Evolutionary conservation across 2,329 filamentous ascomycete genomes (phyloP).

Genomic region (Arthrobotrys megalospora): DNA sequence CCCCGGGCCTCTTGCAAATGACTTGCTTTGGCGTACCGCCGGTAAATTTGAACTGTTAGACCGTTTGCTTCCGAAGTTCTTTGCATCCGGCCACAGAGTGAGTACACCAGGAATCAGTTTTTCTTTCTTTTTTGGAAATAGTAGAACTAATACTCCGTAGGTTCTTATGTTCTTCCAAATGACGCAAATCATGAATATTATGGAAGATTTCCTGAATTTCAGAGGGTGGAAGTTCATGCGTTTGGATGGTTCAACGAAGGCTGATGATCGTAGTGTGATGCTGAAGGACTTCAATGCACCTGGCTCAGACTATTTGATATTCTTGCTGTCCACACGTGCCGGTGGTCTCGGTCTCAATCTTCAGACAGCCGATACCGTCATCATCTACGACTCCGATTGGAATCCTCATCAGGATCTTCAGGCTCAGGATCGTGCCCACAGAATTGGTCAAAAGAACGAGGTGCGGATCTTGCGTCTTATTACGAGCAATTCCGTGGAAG

Average conservation of each 20-base stretch:
- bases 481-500: constrained; percentile 96
- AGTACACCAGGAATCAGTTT: neutral
- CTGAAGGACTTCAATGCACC: constrained; percentile 91
- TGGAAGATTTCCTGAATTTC: constrained; percentile 96
- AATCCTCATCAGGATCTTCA: constrained; percentile 99
- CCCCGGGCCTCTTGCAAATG: constrained; percentile 87
- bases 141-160: constrained; percentile 37
- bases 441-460: constrained; percentile 99
- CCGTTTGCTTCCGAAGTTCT: constrained; percentile 92
- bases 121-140: neutral
- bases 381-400: constrained; percentile 99
- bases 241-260: constrained; percentile 96
- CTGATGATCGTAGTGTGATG: constrained; percentile 94
- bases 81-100: constrained; percentile 86
- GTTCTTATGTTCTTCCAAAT: constrained; percentile 99
- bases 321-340: constrained; percentile 96
- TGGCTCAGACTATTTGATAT: constrained; percentile 94
- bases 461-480: constrained; percentile 96
- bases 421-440: constrained; percentile 98
- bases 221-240: constrained; percentile 88
- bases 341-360: constrained; percentile 97
- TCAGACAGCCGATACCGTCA: constrained; percentile 98
- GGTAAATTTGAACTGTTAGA: constrained; percentile 98
- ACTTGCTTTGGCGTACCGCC: constrained; percentile 92
- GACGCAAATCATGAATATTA: constrained; percentile 99